Evolutionary conservation across 371 early-diverging fungal species (phyloP).

Genomic region (Mucor mucedo): DNA sequence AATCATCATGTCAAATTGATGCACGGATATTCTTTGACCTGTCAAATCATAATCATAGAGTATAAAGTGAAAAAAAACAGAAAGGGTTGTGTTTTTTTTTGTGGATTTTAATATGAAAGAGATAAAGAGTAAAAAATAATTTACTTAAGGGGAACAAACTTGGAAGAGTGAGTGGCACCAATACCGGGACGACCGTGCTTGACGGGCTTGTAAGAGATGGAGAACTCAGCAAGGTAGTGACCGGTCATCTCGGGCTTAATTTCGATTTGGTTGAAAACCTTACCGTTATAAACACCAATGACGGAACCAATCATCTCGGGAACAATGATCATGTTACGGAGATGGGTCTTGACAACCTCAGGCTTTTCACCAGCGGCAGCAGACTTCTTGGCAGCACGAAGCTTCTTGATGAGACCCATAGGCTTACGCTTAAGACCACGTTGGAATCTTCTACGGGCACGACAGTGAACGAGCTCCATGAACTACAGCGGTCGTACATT

Average conservation of each 20-base stretch:
- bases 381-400: constrained; percentile 94
- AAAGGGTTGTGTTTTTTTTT: background rate
- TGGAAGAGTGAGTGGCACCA: constrained; percentile 95
- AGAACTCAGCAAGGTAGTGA: constrained; percentile 96
- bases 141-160: constrained; percentile 42
- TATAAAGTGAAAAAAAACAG: too few species aligned
- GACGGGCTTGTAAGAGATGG: constrained; percentile 96
- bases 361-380: constrained; percentile 58
- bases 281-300: constrained; percentile 99
- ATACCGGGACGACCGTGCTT: constrained; percentile 99
- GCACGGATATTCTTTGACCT: too few species aligned
- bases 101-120: background rate
- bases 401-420: constrained; percentile 95
- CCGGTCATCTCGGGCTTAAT: constrained; percentile 99
- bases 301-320: constrained; percentile 99
- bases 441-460: constrained; percentile 95
- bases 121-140: background rate
- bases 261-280: constrained; percentile 99
- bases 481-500: constrained; percentile 56
- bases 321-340: constrained; percentile 99
- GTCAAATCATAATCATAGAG: too few species aligned
- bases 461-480: constrained; percentile 93
- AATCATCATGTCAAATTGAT: too few species aligned
- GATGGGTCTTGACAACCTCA: constrained; percentile 98
- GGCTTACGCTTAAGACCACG: constrained; percentile 98